Percentiles rank a stretch among this genome's conserved stretches.
phyloP scores from a whole-genome alignment of 257 asterid species.

The Eustoma russellianum region DNA sequence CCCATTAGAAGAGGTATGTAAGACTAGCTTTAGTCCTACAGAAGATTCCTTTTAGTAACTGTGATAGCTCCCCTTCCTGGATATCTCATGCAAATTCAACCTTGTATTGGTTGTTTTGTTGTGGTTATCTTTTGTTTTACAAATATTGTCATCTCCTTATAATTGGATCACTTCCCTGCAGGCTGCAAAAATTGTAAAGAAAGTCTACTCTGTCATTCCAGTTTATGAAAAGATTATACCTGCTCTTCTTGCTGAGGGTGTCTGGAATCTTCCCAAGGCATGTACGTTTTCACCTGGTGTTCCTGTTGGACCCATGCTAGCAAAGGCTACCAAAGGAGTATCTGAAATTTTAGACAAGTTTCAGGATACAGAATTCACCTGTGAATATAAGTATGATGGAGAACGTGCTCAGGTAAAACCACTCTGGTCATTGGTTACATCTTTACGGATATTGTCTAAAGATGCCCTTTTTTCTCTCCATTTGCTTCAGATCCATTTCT shows the following conservation, averaged over 20 bases:
- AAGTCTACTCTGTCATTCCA: constrained; percentile 83
- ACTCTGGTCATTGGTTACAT: neutral
- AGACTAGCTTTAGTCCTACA: constrained; percentile 3
- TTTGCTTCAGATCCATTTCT: constrained; percentile 54
- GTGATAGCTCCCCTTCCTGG: too few relatives aligned
- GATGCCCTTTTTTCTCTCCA: neutral
- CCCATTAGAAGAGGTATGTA: constrained; percentile 67
- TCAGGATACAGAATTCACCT: constrained; percentile 80
- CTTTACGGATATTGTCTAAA: neutral
- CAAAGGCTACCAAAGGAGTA: constrained; percentile 94
- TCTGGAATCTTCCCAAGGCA: constrained; percentile 80
- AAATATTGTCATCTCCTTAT: constrained; percentile 2
- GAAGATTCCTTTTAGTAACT: neutral
- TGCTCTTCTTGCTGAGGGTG: constrained; percentile 79
- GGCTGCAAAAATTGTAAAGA: constrained; percentile 91
- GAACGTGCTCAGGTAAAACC: constrained; percentile 93
- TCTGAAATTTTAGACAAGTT: constrained; percentile 91
- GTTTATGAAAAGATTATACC: constrained; percentile 80
- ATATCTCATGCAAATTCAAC: too few relatives aligned
- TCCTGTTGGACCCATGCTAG: constrained; percentile 97
- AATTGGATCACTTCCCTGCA: constrained; percentile 23
- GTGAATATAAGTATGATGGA: constrained; percentile 98
- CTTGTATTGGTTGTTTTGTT: neutral
- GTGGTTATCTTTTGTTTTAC: constrained; percentile 1
- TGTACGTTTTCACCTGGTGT: constrained; percentile 85